Evolutionary conservation across 345 rosid species (phyloP).

Genomic region (Psidium friedrichsthalianum): DNA sequence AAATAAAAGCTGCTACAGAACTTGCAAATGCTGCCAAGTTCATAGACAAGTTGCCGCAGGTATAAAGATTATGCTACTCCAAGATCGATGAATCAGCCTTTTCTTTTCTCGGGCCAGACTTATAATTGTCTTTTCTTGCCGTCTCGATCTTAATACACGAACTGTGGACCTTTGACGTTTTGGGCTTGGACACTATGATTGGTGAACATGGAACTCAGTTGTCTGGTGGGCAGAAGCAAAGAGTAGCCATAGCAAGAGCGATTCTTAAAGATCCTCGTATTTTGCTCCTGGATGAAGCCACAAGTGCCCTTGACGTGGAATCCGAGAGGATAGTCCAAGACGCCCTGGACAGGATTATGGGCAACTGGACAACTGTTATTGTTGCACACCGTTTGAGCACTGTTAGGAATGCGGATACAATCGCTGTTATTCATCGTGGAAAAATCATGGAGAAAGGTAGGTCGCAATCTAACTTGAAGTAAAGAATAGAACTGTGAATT

Average conservation of each 20-base stretch:
- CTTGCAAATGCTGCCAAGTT: slow-evolving; percentile 25
- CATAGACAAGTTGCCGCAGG: slow-evolving; percentile 28
- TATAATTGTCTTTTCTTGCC: background rate
- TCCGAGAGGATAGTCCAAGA: slow-evolving; percentile 21
- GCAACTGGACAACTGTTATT: slow-evolving; percentile 20
- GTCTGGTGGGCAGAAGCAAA: slow-evolving; percentile 39
- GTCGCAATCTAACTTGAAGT: background rate
- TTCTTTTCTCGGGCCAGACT: background rate
- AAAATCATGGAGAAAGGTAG: slow-evolving; percentile 29
- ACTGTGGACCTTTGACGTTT: background rate
- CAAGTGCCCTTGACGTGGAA: slow-evolving; percentile 28
- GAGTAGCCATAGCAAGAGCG: slow-evolving; percentile 33
- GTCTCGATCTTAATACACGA: background rate
- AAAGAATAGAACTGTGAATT: background rate
- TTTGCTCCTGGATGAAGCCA: slow-evolving; percentile 30
- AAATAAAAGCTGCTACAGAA: slow-evolving; percentile 18
- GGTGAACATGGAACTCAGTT: slow-evolving; percentile 42
- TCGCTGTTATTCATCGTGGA: slow-evolving; percentile 21
- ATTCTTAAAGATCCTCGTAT: slow-evolving; percentile 27
- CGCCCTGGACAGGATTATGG: slow-evolving; percentile 27
- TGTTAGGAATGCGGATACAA: slow-evolving; percentile 14
- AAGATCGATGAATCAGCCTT: background rate
- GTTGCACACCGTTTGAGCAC: slow-evolving; percentile 32
- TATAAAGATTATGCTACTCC: background rate
- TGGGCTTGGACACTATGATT: slow-evolving; percentile 28